Conservation (phyloP, 2,329 filamentous ascomycete species). For the Nectriaceae sp. region DNA sequence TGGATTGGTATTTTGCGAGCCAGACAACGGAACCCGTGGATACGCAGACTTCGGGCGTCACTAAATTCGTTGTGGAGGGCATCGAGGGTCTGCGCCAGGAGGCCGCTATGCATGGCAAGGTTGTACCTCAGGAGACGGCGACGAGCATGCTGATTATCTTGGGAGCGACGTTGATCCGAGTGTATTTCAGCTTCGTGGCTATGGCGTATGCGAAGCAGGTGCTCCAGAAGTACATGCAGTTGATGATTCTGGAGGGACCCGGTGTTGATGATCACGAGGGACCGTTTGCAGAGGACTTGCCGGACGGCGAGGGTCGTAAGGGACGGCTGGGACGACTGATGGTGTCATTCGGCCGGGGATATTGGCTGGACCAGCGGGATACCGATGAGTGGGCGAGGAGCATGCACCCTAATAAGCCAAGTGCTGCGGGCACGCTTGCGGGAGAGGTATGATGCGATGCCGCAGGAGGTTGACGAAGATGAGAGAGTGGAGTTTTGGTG, state of each 20-base stretch:
- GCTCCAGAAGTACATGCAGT: constrained; percentile 63
- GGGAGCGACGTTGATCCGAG: constrained; percentile 70
- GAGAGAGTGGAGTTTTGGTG: constrained; percentile 1
- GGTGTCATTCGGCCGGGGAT: constrained; percentile 71
- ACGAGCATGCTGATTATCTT: constrained; percentile 79
- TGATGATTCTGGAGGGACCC: constrained; percentile 50
- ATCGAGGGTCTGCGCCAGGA: constrained; percentile 37
- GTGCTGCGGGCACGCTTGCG: constrained; percentile 36
- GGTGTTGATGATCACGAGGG: constrained; percentile 54
- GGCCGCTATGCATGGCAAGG: constrained; percentile 35
- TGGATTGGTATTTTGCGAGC: constrained; percentile 79
- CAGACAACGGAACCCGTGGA: constrained; percentile 47
- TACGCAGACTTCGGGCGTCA: constrained; percentile 21
- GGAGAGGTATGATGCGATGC: constrained; percentile 32
- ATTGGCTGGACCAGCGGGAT: constrained; percentile 76
- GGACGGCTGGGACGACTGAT: constrained; percentile 79
- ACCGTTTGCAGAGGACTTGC: constrained; percentile 68
- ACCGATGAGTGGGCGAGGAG: constrained; percentile 70
- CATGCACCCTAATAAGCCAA: constrained; percentile 60
- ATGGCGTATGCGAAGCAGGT: constrained; percentile 80
- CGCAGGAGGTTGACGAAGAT: constrained; percentile 5
- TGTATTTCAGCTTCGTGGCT: constrained; percentile 84
- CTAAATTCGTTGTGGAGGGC: constrained; percentile 34
- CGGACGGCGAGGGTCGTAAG: constrained; percentile 78
- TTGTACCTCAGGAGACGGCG: constrained; percentile 58